phyloP scores from a whole-genome alignment of 2,329 filamentous ascomycete genomes.

The Xylariomycetidae sp. region DNA sequence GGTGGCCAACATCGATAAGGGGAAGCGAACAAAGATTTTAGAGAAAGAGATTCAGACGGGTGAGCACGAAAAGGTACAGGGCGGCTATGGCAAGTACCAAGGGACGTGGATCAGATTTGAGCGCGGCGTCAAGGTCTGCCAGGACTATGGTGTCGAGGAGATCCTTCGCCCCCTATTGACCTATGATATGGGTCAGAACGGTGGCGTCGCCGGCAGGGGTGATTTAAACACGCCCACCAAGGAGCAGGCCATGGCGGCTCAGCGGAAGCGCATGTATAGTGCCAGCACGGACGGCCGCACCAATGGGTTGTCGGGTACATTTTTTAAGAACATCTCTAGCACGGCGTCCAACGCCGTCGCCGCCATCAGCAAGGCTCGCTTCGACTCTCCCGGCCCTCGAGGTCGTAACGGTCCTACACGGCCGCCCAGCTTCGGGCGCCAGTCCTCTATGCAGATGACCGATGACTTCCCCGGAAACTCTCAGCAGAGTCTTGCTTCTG shows the following conservation, averaged over 20 bases:
- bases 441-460: conserved; percentile 66
- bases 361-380: conserved; percentile 91
- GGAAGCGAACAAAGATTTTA: conserved; percentile 93
- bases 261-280: conserved; percentile 88
- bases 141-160: conserved; percentile 73
- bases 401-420: conserved; percentile 59
- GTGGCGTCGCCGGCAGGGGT: conserved; percentile 65
- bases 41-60: conserved; percentile 97
- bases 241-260: conserved; percentile 96
- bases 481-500: conserved; percentile 77
- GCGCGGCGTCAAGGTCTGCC: conserved; percentile 86
- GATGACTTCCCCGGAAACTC: conserved; percentile 69
- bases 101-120: conserved; percentile 98
- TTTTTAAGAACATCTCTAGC: conserved; percentile 94
- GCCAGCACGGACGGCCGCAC: conserved; percentile 63
- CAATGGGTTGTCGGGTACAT: conserved; percentile 71
- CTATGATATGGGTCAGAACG: conserved; percentile 76
- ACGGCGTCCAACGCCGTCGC: conserved; percentile 91
- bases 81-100: conserved; percentile 98
- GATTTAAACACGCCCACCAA: conserved; percentile 93
- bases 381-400: conserved; percentile 79
- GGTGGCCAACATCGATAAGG: conserved; percentile 94
- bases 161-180: conserved; percentile 69
- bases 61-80: conserved; percentile 97
- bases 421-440: conserved; percentile 65